Conservation (phyloP, 139 green algal species). For the Chlorella sp. region DNA sequence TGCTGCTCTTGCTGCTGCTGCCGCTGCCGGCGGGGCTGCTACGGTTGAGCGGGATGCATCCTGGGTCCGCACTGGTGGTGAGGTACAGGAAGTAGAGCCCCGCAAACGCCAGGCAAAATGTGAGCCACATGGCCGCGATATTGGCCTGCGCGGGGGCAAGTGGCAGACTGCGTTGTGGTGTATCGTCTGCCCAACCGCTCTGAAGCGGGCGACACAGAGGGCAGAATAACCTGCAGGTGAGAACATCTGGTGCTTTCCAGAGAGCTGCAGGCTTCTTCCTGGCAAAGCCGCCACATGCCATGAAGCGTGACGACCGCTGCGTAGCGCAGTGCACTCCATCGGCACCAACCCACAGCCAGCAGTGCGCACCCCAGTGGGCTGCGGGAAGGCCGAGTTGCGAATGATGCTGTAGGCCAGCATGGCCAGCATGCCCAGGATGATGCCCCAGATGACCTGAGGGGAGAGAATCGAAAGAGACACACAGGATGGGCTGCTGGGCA, state of each 20-base stretch:
- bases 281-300: too few species aligned
- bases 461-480: too few species aligned
- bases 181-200: too few species aligned
- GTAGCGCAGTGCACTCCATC: neutral
- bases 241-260: too few species aligned
- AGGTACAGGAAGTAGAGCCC: constrained; percentile 79
- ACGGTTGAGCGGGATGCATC: constrained; percentile 61
- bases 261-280: too few species aligned
- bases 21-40: neutral
- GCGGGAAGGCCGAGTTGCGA: constrained; percentile 23
- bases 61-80: constrained; percentile 82
- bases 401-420: constrained; percentile 72
- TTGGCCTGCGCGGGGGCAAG: too few species aligned
- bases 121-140: constrained; percentile 32
- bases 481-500: too few species aligned
- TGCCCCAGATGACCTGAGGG: constrained; percentile 70
- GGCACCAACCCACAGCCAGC: neutral
- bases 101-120: constrained; percentile 38
- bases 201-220: too few species aligned
- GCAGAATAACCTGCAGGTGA: too few species aligned
- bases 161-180: too few species aligned
- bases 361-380: neutral
- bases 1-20: neutral
- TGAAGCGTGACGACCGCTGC: too few species aligned
- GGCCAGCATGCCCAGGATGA: constrained; percentile 73